Conservation (phyloP, 2,329 filamentous ascomycete genomes). For the Claviceps pazoutovae region DNA sequence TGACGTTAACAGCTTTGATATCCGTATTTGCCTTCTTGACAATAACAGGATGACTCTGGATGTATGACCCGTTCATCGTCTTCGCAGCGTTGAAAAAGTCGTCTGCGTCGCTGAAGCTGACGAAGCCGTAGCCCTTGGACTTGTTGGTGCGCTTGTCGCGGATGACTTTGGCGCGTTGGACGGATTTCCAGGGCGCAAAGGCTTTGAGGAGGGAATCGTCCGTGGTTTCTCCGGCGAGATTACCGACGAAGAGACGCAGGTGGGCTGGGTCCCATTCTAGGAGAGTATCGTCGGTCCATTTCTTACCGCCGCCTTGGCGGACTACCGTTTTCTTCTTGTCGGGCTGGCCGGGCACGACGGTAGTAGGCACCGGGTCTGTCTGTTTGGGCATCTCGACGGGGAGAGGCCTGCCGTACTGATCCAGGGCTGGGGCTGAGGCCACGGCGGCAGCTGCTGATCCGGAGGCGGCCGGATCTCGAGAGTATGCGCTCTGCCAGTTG, state of each 20-base stretch:
- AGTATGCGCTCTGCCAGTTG: slow-evolving; percentile 88
- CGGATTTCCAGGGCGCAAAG: slow-evolving; percentile 73
- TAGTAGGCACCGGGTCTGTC: slow-evolving; percentile 22
- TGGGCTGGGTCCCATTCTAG: slow-evolving; percentile 95
- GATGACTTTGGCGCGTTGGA: slow-evolving; percentile 86
- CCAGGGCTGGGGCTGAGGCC: slow-evolving; percentile 15
- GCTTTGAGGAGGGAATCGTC: slow-evolving; percentile 92
- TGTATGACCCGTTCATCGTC: slow-evolving; percentile 99
- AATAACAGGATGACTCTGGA: slow-evolving; percentile 86
- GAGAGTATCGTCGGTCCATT: slow-evolving; percentile 77
- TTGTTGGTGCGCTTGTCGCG: slow-evolving; percentile 94
- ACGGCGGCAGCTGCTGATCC: slow-evolving; percentile 13
- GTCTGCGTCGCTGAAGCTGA: slow-evolving; percentile 88
- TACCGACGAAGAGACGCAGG: slow-evolving; percentile 89
- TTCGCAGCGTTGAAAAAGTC: slow-evolving; percentile 93
- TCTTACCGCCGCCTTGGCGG: slow-evolving; percentile 78
- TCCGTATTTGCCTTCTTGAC: slow-evolving; percentile 84
- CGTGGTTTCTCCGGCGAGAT: slow-evolving; percentile 91
- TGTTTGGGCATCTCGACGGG: slow-evolving; percentile 14
- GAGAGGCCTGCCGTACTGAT: slow-evolving; percentile 19
- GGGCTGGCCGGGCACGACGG: slow-evolving; percentile 32
- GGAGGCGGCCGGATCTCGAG: slow-evolving; percentile 17
- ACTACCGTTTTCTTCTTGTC: slow-evolving; percentile 75
- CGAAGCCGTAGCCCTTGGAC: slow-evolving; percentile 91
- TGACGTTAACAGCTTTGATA: slow-evolving; percentile 62